These are phyloP conservation scores for Phalaenopsis aphrodite DNA, from an alignment of 106 monocot genomes.

Conservation along the genomic window DNA sequence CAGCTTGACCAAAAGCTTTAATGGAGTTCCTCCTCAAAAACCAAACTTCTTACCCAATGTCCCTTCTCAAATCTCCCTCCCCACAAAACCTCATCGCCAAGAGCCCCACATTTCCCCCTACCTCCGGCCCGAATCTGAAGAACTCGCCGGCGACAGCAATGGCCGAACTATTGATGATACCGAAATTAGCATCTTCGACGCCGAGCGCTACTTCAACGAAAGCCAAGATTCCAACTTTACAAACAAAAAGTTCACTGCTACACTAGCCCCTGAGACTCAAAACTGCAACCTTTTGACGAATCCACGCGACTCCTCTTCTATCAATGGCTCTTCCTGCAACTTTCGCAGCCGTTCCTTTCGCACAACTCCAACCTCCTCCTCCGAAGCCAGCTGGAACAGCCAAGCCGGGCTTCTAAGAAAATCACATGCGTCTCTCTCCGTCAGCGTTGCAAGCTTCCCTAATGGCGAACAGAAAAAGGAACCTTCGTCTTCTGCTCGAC, in stretches of 20 bases:
- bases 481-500: conserved; percentile 5
- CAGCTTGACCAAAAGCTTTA: conserved; percentile 10
- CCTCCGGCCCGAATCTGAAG: not conserved
- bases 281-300: conserved; percentile 5
- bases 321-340: not conserved
- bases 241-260: not conserved
- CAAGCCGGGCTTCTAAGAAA: conserved; percentile 37
- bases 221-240: not conserved
- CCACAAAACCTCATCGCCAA: conserved; percentile 10
- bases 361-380: conserved; percentile 40
- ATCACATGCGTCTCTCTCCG: conserved; percentile 14
- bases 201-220: conserved; percentile 56
- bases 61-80: conserved; percentile 22
- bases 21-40: conserved; percentile 7
- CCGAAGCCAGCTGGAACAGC: conserved; percentile 68
- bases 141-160: not conserved
- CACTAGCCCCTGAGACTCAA: not conserved
- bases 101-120: conserved; percentile 12
- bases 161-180: conserved; percentile 11
- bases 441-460: conserved; percentile 20
- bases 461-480: conserved; percentile 10
- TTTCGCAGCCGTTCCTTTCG: conserved; percentile 10
- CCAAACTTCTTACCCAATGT: not conserved
- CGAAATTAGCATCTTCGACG: conserved; percentile 66
- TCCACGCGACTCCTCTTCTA: conserved; percentile 5